Percentiles rank a stretch among this genome's conserved stretches.
Conservation (phyloP, 2,329 filamentous ascomycete species). For the Passalora sequoiae region DNA sequence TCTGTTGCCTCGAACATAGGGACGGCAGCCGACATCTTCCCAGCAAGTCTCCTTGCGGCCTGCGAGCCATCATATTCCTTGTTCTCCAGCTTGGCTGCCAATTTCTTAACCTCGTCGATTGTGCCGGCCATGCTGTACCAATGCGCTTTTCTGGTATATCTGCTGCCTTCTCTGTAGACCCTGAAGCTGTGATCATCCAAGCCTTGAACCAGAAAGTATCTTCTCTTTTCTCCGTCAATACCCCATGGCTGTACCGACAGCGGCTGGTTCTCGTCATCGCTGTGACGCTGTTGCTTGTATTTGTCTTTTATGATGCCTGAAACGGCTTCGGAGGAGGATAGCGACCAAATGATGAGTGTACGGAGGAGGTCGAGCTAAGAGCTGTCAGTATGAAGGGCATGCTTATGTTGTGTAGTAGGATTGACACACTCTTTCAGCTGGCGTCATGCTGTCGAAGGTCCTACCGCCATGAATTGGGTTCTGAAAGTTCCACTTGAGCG, state of each 20-base stretch:
- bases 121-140: constrained; percentile 92
- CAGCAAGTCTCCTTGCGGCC: constrained; percentile 70
- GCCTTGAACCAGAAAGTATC: constrained; percentile 91
- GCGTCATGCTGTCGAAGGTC: constrained; percentile 76
- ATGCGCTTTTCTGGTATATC: constrained; percentile 62
- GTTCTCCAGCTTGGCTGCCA: constrained; percentile 67
- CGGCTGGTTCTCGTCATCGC: constrained; percentile 73
- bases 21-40: constrained; percentile 72
- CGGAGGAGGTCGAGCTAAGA: constrained; percentile 74
- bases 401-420: too few species aligned
- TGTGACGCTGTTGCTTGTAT: constrained; percentile 82
- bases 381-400: constrained; percentile 16
- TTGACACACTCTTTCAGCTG: constrained; percentile 70
- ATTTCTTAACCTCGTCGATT: constrained; percentile 74
- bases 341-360: constrained; percentile 79
- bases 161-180: constrained; percentile 89
- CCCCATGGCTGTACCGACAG: constrained; percentile 89
- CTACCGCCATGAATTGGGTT: constrained; percentile 77
- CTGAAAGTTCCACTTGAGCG: constrained; percentile 71
- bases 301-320: constrained; percentile 76
- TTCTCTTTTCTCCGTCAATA: constrained; percentile 78
- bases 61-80: constrained; percentile 67
- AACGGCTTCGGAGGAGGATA: constrained; percentile 80
- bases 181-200: constrained; percentile 90
- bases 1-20: constrained; percentile 90